These are phyloP conservation scores for Trifolium pratense DNA, from an alignment of 306 rosid species.

Conservation along the genomic window DNA sequence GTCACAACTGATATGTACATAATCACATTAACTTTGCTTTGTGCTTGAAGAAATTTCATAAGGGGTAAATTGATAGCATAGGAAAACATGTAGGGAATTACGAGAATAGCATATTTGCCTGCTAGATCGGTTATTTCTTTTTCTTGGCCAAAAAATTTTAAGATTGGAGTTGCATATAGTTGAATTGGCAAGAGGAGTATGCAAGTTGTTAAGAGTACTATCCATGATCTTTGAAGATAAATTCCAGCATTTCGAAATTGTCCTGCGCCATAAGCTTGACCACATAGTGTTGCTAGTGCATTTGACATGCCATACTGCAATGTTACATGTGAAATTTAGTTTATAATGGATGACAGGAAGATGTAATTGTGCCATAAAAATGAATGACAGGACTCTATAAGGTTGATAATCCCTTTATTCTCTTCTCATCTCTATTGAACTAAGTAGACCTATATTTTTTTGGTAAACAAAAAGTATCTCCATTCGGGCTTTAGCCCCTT, in stretches of 20 bases:
- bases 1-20: conserved; percentile 53
- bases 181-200: conserved; percentile 57
- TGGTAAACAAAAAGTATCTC: too few relatives aligned
- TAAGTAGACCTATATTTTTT: too few relatives aligned
- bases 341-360: too few relatives aligned
- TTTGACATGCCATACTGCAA: conserved; percentile 70
- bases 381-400: too few relatives aligned
- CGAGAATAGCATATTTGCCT: conserved; percentile 53
- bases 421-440: too few relatives aligned
- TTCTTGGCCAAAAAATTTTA: conserved; percentile 68
- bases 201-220: conserved; percentile 51
- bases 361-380: too few relatives aligned
- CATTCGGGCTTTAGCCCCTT: too few relatives aligned
- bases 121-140: conserved; percentile 63
- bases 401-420: too few relatives aligned
- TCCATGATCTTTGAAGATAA: conserved; percentile 76
- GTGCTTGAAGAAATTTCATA: conserved; percentile 67
- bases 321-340: background rate
- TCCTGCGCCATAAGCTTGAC: conserved; percentile 89
- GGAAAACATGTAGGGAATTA: conserved; percentile 70
- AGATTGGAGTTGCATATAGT: conserved; percentile 61
- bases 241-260: conserved; percentile 58
- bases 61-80: conserved; percentile 58
- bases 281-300: conserved; percentile 73
- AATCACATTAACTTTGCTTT: conserved; percentile 67